Conservation (phyloP, 225 moss, liverwort and hornwort genomes). For the Climacium dendroides region DNA sequence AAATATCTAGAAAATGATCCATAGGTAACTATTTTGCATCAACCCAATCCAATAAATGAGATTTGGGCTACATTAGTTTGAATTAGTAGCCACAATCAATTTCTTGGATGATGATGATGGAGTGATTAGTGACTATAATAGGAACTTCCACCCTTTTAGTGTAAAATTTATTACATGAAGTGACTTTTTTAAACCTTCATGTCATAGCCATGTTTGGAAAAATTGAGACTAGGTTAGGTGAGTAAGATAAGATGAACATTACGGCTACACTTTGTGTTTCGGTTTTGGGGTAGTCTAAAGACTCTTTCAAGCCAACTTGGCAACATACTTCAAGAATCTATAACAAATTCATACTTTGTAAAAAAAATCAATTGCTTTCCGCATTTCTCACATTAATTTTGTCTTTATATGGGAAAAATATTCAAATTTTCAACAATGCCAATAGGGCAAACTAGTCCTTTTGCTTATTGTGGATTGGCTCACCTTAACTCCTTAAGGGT, state of each 20-base stretch:
- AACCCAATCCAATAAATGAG: background rate
- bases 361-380: background rate
- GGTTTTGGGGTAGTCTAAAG: fast-evolving
- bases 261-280: background rate
- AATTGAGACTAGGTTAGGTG: fast-evolving
- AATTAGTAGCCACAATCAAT: background rate
- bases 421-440: background rate
- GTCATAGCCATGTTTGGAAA: background rate
- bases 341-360: background rate
- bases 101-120: background rate
- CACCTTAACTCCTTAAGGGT: too few species aligned
- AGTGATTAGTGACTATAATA: background rate
- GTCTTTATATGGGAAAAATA: background rate
- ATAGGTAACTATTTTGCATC: background rate
- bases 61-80: background rate
- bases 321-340: background rate
- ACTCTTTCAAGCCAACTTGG: too few species aligned
- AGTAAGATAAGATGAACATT: background rate
- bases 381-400: background rate
- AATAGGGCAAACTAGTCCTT: background rate
- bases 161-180: background rate
- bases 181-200: background rate
- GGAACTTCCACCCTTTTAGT: background rate
- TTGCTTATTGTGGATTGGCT: too few species aligned
- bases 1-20: fast-evolving